phyloP scores from a whole-genome alignment of 1,284 basidiomycete species.

The Cutaneotrichosporon dermatis region DNA sequence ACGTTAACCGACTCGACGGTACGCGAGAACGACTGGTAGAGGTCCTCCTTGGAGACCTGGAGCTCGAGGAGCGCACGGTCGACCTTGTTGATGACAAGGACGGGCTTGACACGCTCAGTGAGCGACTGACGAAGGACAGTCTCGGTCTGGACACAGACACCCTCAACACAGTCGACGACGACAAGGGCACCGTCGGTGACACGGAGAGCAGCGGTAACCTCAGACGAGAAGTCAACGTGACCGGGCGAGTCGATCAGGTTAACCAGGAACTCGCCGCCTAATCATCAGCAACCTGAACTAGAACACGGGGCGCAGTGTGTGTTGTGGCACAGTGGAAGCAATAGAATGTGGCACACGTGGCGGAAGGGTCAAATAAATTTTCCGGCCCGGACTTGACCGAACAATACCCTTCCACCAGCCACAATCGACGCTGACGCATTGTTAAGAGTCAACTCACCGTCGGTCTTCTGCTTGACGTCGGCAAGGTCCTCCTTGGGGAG shows the following conservation, averaged over 20 bases:
- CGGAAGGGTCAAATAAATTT: neutral
- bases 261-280: constrained; percentile 96
- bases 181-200: constrained; percentile 98
- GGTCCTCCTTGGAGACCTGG: constrained; percentile 93
- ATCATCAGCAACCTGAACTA: too few species aligned
- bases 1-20: constrained; percentile 99
- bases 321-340: too few species aligned
- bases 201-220: constrained; percentile 98
- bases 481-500: constrained; percentile 81
- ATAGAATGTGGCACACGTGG: too few species aligned
- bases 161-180: constrained; percentile 99
- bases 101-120: constrained; percentile 98
- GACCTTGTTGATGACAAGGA: constrained; percentile 99
- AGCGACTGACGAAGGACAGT: constrained; percentile 98
- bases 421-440: too few species aligned
- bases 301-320: too few species aligned
- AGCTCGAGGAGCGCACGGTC: constrained; percentile 99
- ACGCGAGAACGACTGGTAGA: constrained; percentile 98
- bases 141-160: constrained; percentile 99
- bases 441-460: too few species aligned
- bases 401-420: too few species aligned
- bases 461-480: constrained; percentile 89
- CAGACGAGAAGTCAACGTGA: constrained; percentile 99
- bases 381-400: neutral
- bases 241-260: constrained; percentile 99